Base-by-base conservation (phyloP, 371 early-diverging fungal genomes). In the Apophysomyces elegans region DNA sequence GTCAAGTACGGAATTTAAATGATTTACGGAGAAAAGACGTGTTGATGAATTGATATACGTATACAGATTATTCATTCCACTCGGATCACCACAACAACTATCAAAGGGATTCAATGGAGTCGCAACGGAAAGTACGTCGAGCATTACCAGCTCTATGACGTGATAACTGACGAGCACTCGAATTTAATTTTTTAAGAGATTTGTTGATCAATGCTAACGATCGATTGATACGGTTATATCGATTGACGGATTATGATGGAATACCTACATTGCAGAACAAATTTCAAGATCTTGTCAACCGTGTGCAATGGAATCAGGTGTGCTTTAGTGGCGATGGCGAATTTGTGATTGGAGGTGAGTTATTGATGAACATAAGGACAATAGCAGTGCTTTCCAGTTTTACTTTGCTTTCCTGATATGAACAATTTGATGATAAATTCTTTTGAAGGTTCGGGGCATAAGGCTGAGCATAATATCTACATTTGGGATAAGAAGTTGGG, bases 401-500 rank as follows among this genome's bases (percentile, higher is more conserved):
- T 26, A 26, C 32, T 26, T 26, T 26, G 32, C 32, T 26, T 26
- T 26, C 32, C 32, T 26, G 2, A 26, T 26, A 26, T 26, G 32
- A 26, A 26, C 32, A 26, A 26, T 26, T 26, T 45, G 16, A 45
- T 18, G 16, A 14, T 13, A 18, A 9, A 46, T 39, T 11, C 35
- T 57, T 54, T 32, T 46, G 14, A 76, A 75, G 91, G 90, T 6
- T 91, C 92, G 12, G 91, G 88, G 7, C 91, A 91, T 61, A 91
- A 89, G 70, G 90, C 92, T 14, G 88, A 89, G 45, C 96, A 98
- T 71, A 93, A 93, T 62, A 93, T 97, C 37, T 96, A 91, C 71
- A 89, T 96, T 47, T 98, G 98, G 98, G 94, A 96, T 70, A 90
- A 87, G 62, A 78, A 84, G 16, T 80, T 85, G 37, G 92, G 93